phyloP scores from a whole-genome alignment of 176 grass and related monocot genomes.

The Melocanna baccifera region DNA sequence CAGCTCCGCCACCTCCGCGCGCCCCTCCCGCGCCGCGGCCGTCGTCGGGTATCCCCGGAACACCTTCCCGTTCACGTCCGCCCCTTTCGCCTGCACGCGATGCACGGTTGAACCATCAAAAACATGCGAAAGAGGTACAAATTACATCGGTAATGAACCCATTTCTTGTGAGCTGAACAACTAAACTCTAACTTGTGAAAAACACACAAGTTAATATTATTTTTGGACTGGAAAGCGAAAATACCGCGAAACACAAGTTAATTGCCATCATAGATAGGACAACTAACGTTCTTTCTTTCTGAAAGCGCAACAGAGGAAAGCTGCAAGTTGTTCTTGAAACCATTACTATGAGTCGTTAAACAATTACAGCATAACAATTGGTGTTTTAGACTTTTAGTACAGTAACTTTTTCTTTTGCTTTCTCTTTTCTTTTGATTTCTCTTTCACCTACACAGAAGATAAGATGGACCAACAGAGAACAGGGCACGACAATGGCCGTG shows the following conservation, averaged over 20 bases:
- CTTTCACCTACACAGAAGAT: not conserved
- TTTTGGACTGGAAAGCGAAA: not conserved
- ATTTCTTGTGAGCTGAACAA: not conserved
- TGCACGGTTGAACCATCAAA: not conserved
- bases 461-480: not conserved
- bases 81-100: constrained; percentile 59
- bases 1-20: constrained; percentile 64
- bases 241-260: not conserved
- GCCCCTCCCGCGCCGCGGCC: constrained; percentile 76
- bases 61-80: constrained; percentile 86
- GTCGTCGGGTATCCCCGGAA: constrained; percentile 78
- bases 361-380: not conserved
- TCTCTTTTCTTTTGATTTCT: not conserved
- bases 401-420: not conserved
- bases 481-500: constrained; percentile 10
- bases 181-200: not conserved
- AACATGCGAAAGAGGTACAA: not conserved
- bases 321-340: not conserved
- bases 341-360: not conserved
- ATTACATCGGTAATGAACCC: not conserved
- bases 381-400: not conserved
- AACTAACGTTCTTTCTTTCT: not conserved
- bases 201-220: not conserved
- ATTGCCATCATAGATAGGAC: not conserved
- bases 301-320: not conserved